phyloP scores from a whole-genome alignment of 2,329 filamentous ascomycete species.

The Trichoderma semiorbis region DNA sequence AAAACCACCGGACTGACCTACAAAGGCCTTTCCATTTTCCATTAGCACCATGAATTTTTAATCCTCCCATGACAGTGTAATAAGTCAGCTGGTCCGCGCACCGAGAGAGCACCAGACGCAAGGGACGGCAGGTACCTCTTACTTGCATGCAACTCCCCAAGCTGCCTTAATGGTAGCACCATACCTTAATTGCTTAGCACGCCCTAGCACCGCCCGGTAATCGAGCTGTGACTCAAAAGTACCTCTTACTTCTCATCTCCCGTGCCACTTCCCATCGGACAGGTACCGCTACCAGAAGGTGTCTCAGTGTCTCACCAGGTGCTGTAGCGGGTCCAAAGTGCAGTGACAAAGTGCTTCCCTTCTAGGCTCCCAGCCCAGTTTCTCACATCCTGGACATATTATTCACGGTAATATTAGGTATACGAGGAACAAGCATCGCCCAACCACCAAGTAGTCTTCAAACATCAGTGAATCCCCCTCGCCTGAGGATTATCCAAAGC shows the following conservation, averaged over 20 bases:
- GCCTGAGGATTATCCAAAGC: conserved; percentile 6
- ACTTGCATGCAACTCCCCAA: background rate
- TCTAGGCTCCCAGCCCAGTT: conserved; percentile 22
- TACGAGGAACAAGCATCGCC: conserved; percentile 25
- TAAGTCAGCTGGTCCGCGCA: conserved; percentile 11
- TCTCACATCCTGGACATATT: conserved; percentile 14
- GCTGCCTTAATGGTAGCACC: background rate
- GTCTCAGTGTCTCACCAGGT: background rate
- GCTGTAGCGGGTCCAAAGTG: conserved; percentile 7
- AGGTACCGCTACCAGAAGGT: background rate
- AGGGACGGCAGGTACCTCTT: background rate
- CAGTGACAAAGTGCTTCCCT: conserved; percentile 13
- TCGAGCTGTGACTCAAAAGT: background rate
- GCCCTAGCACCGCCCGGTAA: background rate
- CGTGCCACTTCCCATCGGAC: background rate
- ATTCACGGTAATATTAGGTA: conserved; percentile 24
- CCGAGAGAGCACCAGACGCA: background rate
- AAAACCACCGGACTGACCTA: background rate
- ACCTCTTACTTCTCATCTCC: background rate
- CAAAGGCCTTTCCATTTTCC: background rate
- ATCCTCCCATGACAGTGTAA: background rate
- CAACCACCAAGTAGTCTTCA: background rate
- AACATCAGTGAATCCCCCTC: conserved; percentile 7
- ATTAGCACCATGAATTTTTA: background rate
- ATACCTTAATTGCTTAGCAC: background rate